These are phyloP conservation scores for Elymus sibiricus DNA, from an alignment of 176 grass and related monocot species.

Conservation along the genomic window DNA sequence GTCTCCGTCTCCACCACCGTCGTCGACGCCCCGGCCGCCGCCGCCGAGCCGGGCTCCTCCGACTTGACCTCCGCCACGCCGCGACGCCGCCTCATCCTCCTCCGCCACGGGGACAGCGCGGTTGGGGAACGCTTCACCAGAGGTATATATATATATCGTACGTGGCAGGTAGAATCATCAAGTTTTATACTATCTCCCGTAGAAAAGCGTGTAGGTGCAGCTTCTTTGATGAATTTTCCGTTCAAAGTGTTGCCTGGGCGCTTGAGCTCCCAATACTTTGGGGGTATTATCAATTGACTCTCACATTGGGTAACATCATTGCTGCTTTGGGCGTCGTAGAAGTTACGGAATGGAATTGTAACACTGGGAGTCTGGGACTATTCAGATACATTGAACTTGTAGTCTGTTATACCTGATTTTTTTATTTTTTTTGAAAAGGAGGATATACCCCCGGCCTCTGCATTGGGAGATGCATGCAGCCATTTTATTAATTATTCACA, in stretches of 20 bases:
- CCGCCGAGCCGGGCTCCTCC: not conserved
- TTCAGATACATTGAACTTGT: not conserved
- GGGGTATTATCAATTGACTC: not conserved
- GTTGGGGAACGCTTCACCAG: constrained; percentile 49
- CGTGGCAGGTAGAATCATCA: not conserved
- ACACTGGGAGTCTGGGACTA: not conserved
- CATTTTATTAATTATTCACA: no score
- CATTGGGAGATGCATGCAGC: no score
- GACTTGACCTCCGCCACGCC: not conserved
- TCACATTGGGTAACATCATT: not conserved
- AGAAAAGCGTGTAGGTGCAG: not conserved
- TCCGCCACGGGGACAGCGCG: constrained; percentile 78
- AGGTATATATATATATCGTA: constrained; percentile 37
- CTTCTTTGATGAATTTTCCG: not conserved
- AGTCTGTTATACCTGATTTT: not conserved
- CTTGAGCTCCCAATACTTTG: not conserved
- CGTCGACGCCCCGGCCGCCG: constrained; percentile 2
- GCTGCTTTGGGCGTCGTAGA: not conserved
- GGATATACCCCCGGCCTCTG: no score
- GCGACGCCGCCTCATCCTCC: constrained; percentile 75
- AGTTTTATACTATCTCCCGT: not conserved
- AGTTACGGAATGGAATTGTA: not conserved
- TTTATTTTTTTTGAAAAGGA: no score
- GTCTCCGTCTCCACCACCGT: constrained; percentile 52
- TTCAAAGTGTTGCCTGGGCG: not conserved